Base-by-base conservation (phyloP, 768 basidiomycete species). In the Kwoniella sp. region DNA sequence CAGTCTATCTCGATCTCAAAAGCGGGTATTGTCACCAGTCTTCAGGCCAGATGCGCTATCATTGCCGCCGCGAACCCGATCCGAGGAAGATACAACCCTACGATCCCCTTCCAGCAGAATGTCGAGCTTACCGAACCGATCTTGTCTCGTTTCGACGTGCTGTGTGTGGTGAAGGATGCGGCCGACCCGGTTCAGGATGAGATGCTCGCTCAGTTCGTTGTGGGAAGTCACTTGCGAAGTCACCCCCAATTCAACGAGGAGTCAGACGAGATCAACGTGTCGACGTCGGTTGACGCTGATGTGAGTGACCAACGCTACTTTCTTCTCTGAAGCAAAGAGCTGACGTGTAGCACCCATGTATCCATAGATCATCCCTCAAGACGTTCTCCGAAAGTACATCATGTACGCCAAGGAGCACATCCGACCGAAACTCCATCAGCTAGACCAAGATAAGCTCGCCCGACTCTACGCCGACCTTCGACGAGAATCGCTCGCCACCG, bases 1-100 rank as follows among this genome's bases (percentile, higher is more conserved):
- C 96, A 98, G 80, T 90, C 92, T 13, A 99, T 99, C 71, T 98
- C 96, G 3, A 98, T 99, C 74, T 93, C 95, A 25, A 99, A 99
- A 79, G 96, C 96, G 17, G 96, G 96, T 48, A 99, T 99, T 68
- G 91, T 98, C 61, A 98, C 96, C n/a, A 91, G 91, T 17, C 86
- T 99, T 8, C 94, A 97, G 82, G 96, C 96, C 26, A 89, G 96
- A 22, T 98, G 95, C 82, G 93, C 94, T 5, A 93, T 99, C 81
- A 88, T 98, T 65, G 96, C 96, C 37, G 96, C 96, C 0, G 96
- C 96, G 58, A 99, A 99, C 83, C 96, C 96, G 25, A 88, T 96
- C 74, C 87, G 95, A 34, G 96, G 96, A 37, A 87, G 95, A 63
- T 99, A 99, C 82, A 98, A 99, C 80, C 93, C 95, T 34, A 97